phyloP scores from a whole-genome alignment of 2,329 filamentous ascomycete species.

The Microdochium nivale region DNA sequence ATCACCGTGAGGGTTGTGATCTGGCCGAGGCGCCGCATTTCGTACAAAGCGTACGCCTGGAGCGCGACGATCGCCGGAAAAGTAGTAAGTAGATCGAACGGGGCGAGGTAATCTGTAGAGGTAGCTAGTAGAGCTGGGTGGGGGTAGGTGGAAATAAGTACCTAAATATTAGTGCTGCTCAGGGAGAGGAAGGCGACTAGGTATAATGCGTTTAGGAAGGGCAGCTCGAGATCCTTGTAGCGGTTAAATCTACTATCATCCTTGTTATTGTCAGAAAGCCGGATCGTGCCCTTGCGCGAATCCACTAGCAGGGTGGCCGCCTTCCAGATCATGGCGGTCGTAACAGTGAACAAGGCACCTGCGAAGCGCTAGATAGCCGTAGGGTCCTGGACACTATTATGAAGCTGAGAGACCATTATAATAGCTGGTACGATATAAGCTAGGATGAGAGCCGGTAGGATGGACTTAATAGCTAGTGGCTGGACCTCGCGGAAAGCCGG shows the following conservation, averaged over 20 bases:
- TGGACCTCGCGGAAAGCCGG: not conserved
- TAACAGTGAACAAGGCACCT: not conserved
- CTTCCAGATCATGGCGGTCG: not conserved
- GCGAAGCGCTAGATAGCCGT: not conserved
- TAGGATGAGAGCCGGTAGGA: not conserved
- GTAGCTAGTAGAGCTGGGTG: not conserved
- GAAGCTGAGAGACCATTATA: not conserved
- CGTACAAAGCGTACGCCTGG: constrained; percentile 12
- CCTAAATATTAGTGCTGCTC: not conserved
- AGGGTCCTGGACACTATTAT: not conserved
- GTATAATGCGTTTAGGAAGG: not conserved
- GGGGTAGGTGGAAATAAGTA: not conserved
- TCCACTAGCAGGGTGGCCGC: not conserved
- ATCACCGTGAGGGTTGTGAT: constrained; percentile 6
- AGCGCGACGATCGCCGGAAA: not conserved
- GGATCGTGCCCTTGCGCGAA: not conserved
- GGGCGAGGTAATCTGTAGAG: not conserved
- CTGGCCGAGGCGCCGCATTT: constrained; percentile 12
- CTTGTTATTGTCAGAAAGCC: not conserved
- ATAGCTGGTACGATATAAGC: not conserved
- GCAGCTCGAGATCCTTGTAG: not conserved
- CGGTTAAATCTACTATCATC: not conserved
- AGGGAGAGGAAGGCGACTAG: not conserved
- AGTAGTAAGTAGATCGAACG: not conserved
- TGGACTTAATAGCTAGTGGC: not conserved